Evolutionary conservation across 75 land plant species (phyloP).

Genomic region (Sequoia sempervirens): DNA sequence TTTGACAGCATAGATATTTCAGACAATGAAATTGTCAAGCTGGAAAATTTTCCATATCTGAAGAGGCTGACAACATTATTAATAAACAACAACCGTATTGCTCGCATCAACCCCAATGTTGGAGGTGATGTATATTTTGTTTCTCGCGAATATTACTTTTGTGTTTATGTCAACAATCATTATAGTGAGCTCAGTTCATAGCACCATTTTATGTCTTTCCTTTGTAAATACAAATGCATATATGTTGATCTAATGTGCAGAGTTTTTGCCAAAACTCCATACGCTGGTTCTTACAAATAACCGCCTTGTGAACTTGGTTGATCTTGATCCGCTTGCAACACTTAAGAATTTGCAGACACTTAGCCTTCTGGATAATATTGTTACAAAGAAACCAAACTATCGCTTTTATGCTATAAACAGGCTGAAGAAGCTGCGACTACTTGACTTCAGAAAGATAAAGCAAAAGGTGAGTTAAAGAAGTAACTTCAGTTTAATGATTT

Average conservation of each 20-base stretch:
- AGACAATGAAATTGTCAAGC: conserved; percentile 99
- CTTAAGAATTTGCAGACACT: conserved; percentile 77
- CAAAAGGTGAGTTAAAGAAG: conserved; percentile 56
- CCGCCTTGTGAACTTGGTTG: conserved; percentile 79
- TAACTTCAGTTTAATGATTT: not conserved
- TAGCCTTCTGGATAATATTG: conserved; percentile 78
- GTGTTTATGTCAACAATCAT: not conserved
- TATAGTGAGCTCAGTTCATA: not conserved
- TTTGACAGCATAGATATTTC: conserved; percentile 96
- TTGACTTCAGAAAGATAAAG: conserved; percentile 95
- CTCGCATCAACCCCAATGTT: conserved; percentile 84
- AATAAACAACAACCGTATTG: conserved; percentile 89
- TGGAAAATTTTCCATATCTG: conserved; percentile 83
- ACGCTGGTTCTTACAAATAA: conserved; percentile 93
- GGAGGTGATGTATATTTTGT: conserved; percentile 55
- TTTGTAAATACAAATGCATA: not conserved
- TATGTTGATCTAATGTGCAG: conserved; percentile 44
- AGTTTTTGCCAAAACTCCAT: conserved; percentile 84
- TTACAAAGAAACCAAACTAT: conserved; percentile 83
- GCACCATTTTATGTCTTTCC: not conserved
- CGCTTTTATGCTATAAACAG: conserved; percentile 88
- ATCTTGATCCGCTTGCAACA: conserved; percentile 89
- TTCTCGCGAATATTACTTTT: not conserved
- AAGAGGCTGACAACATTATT: conserved; percentile 81
- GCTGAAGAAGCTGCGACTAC: conserved; percentile 72